Conservation (phyloP, 176 grass and related monocot genomes). For the Urochloa ruziziensis region DNA sequence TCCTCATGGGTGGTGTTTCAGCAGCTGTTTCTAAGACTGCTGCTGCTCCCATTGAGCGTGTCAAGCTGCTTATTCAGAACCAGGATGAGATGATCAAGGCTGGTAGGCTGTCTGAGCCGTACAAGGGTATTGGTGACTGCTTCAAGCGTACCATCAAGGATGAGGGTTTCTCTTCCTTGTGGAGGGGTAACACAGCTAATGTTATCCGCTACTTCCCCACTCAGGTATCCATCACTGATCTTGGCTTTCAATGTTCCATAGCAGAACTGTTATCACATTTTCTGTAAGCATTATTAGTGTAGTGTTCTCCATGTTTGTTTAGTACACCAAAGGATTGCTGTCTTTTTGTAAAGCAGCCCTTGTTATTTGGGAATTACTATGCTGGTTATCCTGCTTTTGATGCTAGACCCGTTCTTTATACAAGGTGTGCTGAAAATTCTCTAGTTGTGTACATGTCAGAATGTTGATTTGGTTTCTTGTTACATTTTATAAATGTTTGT, state of each 20-base stretch:
- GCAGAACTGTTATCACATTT: not conserved
- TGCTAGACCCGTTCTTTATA: not conserved
- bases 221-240: constrained; percentile 39
- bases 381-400: no score
- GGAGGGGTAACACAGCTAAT: constrained; percentile 91
- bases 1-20: constrained; percentile 94
- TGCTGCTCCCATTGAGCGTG: constrained; percentile 89
- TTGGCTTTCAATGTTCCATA: not conserved
- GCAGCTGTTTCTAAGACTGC: constrained; percentile 96
- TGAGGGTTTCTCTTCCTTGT: constrained; percentile 68
- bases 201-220: constrained; percentile 98
- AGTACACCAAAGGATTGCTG: not conserved
- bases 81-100: constrained; percentile 97
- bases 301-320: not conserved
- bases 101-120: constrained; percentile 83
- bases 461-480: not conserved
- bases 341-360: not conserved
- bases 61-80: constrained; percentile 95
- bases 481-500: not conserved
- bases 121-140: constrained; percentile 95
- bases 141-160: constrained; percentile 80
- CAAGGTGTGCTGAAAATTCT: not conserved
- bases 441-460: not conserved
- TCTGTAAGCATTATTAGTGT: no score
- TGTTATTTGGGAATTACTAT: not conserved